These are phyloP conservation scores for Rubus idaeus DNA, from an alignment of 306 rosid genomes.

Conservation along the genomic window DNA sequence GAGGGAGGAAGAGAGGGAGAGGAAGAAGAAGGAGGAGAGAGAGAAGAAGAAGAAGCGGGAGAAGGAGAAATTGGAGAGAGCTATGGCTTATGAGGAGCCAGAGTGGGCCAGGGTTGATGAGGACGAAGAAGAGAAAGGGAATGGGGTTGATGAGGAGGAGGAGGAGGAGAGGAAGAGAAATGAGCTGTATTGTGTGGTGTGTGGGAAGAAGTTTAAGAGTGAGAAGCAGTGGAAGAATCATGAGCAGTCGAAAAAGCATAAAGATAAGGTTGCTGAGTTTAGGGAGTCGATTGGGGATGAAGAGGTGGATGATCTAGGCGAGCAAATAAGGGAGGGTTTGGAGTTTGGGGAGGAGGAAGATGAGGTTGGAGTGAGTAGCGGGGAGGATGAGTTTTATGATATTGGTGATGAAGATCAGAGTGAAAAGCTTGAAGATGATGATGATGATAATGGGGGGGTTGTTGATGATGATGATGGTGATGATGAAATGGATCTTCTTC, in stretches of 20 bases:
- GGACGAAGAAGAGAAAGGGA: constrained; percentile 33
- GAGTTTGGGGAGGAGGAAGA: constrained; percentile 35
- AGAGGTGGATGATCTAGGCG: constrained; percentile 21
- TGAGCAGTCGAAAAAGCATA: constrained; percentile 93
- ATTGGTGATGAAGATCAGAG: constrained; percentile 23
- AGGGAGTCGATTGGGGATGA: constrained; percentile 59
- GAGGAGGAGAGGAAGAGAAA: constrained; percentile 37
- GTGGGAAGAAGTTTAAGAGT: constrained; percentile 99
- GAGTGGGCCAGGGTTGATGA: constrained; percentile 65
- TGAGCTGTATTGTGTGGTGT: constrained; percentile 82
- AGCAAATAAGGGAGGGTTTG: constrained; percentile 27
- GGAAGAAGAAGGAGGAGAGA: constrained; percentile 63
- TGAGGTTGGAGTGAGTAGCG: constrained; percentile 33
- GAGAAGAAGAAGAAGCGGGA: constrained; percentile 70
- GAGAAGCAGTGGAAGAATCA: constrained; percentile 99
- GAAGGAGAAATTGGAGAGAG: constrained; percentile 69
- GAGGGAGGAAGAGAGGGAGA: constrained; percentile 69
- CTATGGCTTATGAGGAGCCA: constrained; percentile 71
- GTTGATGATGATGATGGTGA: constrained; percentile 31
- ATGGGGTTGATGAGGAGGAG: constrained; percentile 38
- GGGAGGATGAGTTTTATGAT: constrained; percentile 29
- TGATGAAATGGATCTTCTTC: neutral
- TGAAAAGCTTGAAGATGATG: constrained; percentile 24
- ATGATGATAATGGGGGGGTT: constrained; percentile 27
- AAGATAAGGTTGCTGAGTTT: constrained; percentile 80